Base-by-base conservation (phyloP, 192 early-diverging fungal genomes). In the Linnemannia elongata region DNA sequence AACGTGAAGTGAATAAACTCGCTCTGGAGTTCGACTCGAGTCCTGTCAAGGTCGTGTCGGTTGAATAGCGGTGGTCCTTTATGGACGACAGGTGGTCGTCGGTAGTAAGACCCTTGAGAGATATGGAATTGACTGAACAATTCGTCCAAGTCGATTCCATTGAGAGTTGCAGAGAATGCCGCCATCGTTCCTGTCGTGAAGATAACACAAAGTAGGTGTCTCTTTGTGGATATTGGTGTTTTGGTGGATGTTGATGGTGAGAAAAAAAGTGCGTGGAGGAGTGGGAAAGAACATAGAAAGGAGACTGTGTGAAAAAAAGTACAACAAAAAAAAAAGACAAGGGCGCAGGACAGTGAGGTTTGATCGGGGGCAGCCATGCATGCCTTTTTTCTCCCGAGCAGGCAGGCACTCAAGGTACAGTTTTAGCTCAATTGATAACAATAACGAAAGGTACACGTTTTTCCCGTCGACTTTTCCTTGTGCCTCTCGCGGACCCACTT, bases 1-100 rank as follows among this genome's bases (percentile, higher is more conserved):
- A 79, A 75, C 8, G 79, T 77, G 27, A 86, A 81, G 30, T 81
- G 60, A 8, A 6, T 33, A 44, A 77, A 77, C 45, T 86, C 75
- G 1, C 54, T 24, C 36, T 38, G 30, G 35, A 86, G 83, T 5
- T 66, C 44, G 3, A 1, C 24, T n/a, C 75, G 75, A 7, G n/a
- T 72, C 13, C 20, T 44, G 18, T 63, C 38, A 6, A 82, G 75
- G 5, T 82, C 81, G 2, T 1, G 0, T 6, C 13, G 44, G 36
- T 69, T 47, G 74, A 76, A 82, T 6, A 76, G 63, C 2, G 74
- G 80, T 0, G 74, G 74, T 5, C 57, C 45, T 20, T 35, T n/a
- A 69, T 75, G 49, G 3, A 49, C 49, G 49, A 22, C 49, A 18
- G 49, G 66, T 4, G 49, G 66, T 17, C n/a, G 66, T 13, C 66